A percentile compares a stretch with the other conserved stretches of the same genome.
Conservation (phyloP, 1,284 basidiomycete species). For the Pholiota adiposa region DNA sequence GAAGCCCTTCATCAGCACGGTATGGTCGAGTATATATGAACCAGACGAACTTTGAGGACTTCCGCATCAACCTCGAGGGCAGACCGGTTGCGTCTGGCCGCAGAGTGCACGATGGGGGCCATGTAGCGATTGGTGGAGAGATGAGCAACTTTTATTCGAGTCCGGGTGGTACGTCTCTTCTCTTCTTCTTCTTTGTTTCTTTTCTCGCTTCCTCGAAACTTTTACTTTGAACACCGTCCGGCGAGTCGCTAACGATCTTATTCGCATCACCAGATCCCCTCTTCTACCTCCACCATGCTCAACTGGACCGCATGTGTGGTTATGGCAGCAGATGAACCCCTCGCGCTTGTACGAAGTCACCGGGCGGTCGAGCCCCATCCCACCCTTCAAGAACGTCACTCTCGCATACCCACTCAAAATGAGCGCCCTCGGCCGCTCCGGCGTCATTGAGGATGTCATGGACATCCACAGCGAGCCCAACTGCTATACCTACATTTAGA, state of each 20-base stretch:
- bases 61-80: constrained; percentile 41
- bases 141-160: constrained; percentile 37
- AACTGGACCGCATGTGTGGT: constrained; percentile 42
- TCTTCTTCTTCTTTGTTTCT: too few species aligned
- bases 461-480: constrained; percentile 24
- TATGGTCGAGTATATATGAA: constrained; percentile 28
- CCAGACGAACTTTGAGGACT: constrained; percentile 34
- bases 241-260: neutral
- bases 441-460: constrained; percentile 31
- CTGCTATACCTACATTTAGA: constrained; percentile 26
- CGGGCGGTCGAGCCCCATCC: neutral
- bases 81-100: constrained; percentile 22
- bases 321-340: constrained; percentile 31
- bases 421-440: constrained; percentile 18
- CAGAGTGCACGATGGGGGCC: constrained; percentile 38
- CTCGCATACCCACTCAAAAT: constrained; percentile 27
- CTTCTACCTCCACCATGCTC: constrained; percentile 42
- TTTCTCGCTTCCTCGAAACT: too few species aligned
- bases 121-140: constrained; percentile 39
- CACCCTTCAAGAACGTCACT: constrained; percentile 17
- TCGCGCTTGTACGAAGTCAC: constrained; percentile 25
- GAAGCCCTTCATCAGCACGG: constrained; percentile 24
- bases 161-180: constrained; percentile 16
- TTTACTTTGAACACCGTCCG: too few species aligned
- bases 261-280: constrained; percentile 32